Percentiles rank a stretch among this genome's conserved stretches.
Conservation (phyloP, 768 basidiomycete genomes). For the Sarcodon aspratus region DNA sequence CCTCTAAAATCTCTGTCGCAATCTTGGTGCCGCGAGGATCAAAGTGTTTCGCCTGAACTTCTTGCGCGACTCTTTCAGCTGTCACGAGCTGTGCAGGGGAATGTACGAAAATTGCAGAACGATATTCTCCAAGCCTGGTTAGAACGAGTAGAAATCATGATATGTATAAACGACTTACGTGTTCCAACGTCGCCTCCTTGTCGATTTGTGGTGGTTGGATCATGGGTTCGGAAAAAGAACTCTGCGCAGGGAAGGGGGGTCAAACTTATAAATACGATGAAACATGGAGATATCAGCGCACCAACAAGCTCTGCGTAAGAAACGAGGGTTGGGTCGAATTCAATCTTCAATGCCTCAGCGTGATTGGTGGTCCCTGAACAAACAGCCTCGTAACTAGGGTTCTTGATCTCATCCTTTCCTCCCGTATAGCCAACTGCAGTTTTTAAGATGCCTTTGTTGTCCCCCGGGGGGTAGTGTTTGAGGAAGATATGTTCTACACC, state of each 20-base stretch:
- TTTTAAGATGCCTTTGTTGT: slow-evolving; percentile 66
- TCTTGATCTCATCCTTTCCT: slow-evolving; percentile 38
- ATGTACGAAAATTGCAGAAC: slow-evolving; percentile 83
- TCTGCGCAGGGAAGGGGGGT: slow-evolving; percentile 27
- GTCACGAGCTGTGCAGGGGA: slow-evolving; percentile 58
- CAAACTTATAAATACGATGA: neutral
- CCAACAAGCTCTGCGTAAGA: slow-evolving; percentile 81
- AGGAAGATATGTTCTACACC: slow-evolving; percentile 80
- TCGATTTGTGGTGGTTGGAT: slow-evolving; percentile 73
- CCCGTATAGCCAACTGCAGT: slow-evolving; percentile 77
- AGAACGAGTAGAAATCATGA: neutral
- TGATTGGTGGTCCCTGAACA: slow-evolving; percentile 77
- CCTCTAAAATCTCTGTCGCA: slow-evolving; percentile 62
- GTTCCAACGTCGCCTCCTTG: slow-evolving; percentile 74
- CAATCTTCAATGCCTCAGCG: slow-evolving; percentile 80
- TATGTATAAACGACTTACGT: slow-evolving; percentile 36
- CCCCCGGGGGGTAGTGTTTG: slow-evolving; percentile 59
- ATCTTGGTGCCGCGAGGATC: slow-evolving; percentile 54
- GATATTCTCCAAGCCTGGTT: slow-evolving; percentile 53
- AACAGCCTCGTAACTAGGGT: slow-evolving; percentile 65
- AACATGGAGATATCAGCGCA: slow-evolving; percentile 23
- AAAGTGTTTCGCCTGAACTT: slow-evolving; percentile 80
- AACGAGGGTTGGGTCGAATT: slow-evolving; percentile 73
- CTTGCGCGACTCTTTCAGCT: slow-evolving; percentile 68
- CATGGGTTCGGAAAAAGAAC: slow-evolving; percentile 93